Conservation (phyloP, 1,284 basidiomycete species). For the Ustilago crameri region DNA sequence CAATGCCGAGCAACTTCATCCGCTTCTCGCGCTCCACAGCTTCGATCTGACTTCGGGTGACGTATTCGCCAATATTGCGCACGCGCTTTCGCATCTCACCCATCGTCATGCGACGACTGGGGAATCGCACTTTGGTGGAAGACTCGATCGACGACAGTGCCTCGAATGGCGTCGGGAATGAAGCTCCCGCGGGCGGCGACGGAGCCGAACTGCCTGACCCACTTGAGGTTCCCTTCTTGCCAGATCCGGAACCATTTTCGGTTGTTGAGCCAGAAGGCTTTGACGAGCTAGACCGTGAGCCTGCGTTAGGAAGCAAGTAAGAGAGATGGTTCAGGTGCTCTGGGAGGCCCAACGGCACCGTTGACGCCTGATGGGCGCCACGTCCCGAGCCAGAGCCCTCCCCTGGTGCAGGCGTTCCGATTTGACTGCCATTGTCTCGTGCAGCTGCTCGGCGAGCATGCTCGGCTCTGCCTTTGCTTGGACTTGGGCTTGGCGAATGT, state of each 20-base stretch:
- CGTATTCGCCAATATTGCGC: constrained; percentile 89
- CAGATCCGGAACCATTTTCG: constrained; percentile 14
- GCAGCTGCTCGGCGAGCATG: constrained; percentile 37
- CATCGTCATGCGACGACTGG: constrained; percentile 90
- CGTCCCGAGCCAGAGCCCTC: constrained; percentile 18
- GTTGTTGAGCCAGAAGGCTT: constrained; percentile 3
- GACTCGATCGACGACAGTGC: constrained; percentile 74
- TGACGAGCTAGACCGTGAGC: constrained; percentile 72
- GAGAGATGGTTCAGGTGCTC: constrained; percentile 91
- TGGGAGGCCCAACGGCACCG: constrained; percentile 87
- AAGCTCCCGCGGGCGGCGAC: constrained; percentile 69
- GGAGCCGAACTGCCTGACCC: constrained; percentile 26
- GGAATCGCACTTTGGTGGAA: constrained; percentile 92
- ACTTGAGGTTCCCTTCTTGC: constrained; percentile 26
- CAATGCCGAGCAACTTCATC: constrained; percentile 74
- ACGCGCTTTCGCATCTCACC: constrained; percentile 97
- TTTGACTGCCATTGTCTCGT: constrained; percentile 46
- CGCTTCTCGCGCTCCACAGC: constrained; percentile 67
- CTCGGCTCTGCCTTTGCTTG: constrained; percentile 50
- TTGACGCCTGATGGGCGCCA: constrained; percentile 72
- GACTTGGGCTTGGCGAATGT: constrained; percentile 58
- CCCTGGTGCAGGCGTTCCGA: constrained; percentile 51
- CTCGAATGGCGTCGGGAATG: constrained; percentile 74
- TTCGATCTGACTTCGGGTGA: constrained; percentile 69
- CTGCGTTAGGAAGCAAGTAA: constrained; percentile 78